Base-by-base conservation (phyloP, 1,284 basidiomycete species). In the Sporisorium sorghi region DNA sequence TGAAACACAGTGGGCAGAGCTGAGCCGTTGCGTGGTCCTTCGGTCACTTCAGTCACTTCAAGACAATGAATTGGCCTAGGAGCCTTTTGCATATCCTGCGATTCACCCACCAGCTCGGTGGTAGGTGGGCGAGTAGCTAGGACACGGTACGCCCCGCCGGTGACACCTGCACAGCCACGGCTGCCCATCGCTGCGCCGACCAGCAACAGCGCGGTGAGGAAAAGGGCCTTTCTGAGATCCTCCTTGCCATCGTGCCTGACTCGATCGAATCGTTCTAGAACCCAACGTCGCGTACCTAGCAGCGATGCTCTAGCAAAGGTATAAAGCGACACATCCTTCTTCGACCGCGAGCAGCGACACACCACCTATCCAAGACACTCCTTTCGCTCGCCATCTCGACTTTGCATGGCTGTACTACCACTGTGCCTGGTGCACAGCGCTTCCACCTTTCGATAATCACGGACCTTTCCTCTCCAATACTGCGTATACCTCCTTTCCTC, bases 381-480 rank as follows among this genome's bases (percentile, higher is more conserved):
- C 3, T 40, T 19, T n/a, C n/a, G n/a, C n/a, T n/a, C n/a, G n/a
- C n/a, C n/a, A n/a, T n/a, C n/a, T 30, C 28, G 28, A 30, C 28
- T 5, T 5, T 30, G 9, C 28, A 47, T 30, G 44, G 15, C 10
- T 26, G n/a, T 8, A 47, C 26, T 15, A 47, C 10, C 17, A 32
- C 11, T 5, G 47, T 49, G 47, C 47, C 47, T 49, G 47, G 19
- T 35, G 47, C 47, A 49, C 47, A 15, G 7, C 10, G 12, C 32
- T 21, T n/a, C 9, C 32, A 10, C 17, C 3, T 33, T 21, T 30
- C 28, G 2, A 30, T 30, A 30, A 30, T n/a, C n/a, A 5, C 28
- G 15, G 15, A 33, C 46, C 23, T 9, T 23, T 33, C 32, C n/a
- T 8, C 24, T 21, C 23, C 42, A 21, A 24, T 24, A n/a, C n/a